These are phyloP conservation scores for Durusdinium trenchii DNA, from an alignment of 73 alveolate genomes.

Conservation along the genomic window DNA sequence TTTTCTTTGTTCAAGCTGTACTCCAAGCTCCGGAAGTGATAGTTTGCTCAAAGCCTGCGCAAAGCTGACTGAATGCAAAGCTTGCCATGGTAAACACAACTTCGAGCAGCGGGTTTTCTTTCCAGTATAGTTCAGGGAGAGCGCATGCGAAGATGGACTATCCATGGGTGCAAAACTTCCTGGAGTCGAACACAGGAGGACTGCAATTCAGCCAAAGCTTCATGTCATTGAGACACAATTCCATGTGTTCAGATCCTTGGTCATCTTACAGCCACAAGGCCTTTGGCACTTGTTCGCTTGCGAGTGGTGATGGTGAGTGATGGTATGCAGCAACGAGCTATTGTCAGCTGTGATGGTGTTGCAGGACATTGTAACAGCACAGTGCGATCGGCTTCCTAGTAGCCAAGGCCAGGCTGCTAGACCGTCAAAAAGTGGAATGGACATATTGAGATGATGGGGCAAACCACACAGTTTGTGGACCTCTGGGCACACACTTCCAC, in stretches of 20 bases:
- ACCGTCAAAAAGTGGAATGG: not conserved
- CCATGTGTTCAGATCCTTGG: too few relatives aligned
- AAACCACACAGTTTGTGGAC: too few relatives aligned
- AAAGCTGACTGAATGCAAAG: too few relatives aligned
- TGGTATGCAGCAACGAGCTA: too few relatives aligned
- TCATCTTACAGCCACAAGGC: too few relatives aligned
- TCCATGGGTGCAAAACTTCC: constrained; percentile 44
- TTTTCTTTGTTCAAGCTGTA: too few relatives aligned
- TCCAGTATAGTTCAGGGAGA: constrained; percentile 5
- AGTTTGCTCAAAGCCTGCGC: too few relatives aligned
- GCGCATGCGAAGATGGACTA: constrained; percentile 49
- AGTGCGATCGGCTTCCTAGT: constrained; percentile 69
- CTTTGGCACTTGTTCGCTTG: too few relatives aligned
- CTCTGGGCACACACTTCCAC: too few relatives aligned
- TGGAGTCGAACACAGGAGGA: constrained; percentile 90
- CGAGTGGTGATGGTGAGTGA: too few relatives aligned
- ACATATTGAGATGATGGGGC: not conserved
- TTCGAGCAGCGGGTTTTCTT: not conserved
- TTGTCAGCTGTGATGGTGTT: not conserved
- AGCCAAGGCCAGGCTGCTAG: constrained; percentile 36
- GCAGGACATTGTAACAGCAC: constrained; percentile 67
- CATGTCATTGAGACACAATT: too few relatives aligned
- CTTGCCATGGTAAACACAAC: not conserved
- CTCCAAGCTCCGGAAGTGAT: too few relatives aligned
- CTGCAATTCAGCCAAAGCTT: not conserved